Conservation (phyloP, 306 rosid genomes). For the Dalbergia oliveri region DNA sequence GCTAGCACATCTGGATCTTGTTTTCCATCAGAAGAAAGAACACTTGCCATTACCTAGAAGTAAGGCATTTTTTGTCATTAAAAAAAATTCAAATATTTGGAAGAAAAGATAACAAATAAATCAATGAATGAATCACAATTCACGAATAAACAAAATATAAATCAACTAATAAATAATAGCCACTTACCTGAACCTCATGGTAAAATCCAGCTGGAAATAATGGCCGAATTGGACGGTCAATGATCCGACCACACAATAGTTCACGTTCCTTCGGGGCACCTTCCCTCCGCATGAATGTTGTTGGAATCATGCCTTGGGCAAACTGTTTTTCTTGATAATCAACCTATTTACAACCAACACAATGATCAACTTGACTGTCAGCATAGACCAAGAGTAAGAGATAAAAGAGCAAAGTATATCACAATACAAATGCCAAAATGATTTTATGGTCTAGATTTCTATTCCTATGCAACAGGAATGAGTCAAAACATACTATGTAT, state of each 20-base stretch:
- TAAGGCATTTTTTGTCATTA: slow-evolving; percentile 25
- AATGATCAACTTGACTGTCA: not conserved
- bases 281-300: slow-evolving; percentile 83
- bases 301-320: slow-evolving; percentile 90
- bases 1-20: slow-evolving; percentile 96
- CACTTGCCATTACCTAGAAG: slow-evolving; percentile 83
- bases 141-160: not conserved
- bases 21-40: slow-evolving; percentile 88
- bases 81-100: not conserved
- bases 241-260: slow-evolving; percentile 84
- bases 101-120: not conserved
- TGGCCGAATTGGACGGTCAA: slow-evolving; percentile 93
- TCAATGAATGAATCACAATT: not conserved
- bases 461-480: not conserved
- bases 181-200: slow-evolving; percentile 92
- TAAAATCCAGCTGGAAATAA: slow-evolving; percentile 90
- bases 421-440: not conserved
- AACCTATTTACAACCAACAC: slow-evolving; percentile 61
- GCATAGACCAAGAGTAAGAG: not conserved
- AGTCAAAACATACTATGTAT: not conserved
- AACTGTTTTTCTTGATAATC: slow-evolving; percentile 97
- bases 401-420: not conserved
- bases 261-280: slow-evolving; percentile 99
- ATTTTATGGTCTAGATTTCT: not conserved
- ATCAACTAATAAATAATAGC: slow-evolving; percentile 21